Conservation (phyloP, 2,329 filamentous ascomycete species). For the Neofusicoccum sp. region DNA sequence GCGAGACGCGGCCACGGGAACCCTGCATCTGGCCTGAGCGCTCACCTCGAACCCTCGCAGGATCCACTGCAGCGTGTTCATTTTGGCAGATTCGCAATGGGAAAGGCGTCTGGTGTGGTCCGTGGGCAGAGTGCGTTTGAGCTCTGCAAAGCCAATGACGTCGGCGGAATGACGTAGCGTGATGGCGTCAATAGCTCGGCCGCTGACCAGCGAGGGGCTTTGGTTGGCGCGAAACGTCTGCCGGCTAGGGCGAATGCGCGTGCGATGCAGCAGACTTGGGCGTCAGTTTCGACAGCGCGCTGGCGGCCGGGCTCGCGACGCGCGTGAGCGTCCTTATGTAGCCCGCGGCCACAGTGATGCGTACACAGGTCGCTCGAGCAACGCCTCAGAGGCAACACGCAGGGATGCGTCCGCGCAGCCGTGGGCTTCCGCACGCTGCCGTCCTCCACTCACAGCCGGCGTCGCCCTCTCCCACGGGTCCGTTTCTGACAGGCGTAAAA, state of each 20-base stretch:
- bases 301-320: background rate
- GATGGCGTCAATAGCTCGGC: background rate
- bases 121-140: background rate
- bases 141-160: constrained; percentile 5
- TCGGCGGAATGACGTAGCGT: constrained; percentile 8
- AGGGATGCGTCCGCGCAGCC: background rate
- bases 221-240: background rate
- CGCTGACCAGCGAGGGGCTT: background rate
- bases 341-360: background rate
- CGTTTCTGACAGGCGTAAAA: background rate
- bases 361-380: constrained; percentile 13
- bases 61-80: constrained; percentile 41
- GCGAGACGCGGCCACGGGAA: constrained; percentile 3
- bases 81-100: constrained; percentile 22
- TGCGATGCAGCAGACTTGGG: background rate
- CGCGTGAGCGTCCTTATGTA: background rate
- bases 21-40: background rate
- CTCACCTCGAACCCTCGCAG: constrained; percentile 44
- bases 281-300: background rate
- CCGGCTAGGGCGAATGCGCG: background rate
- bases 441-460: background rate
- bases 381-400: constrained; percentile 2
- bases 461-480: background rate
- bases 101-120: background rate
- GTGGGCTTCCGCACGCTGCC: constrained; percentile 1